These are phyloP conservation scores for Mucor indicus DNA, from an alignment of 371 early-diverging fungal genomes.

Conservation along the genomic window DNA sequence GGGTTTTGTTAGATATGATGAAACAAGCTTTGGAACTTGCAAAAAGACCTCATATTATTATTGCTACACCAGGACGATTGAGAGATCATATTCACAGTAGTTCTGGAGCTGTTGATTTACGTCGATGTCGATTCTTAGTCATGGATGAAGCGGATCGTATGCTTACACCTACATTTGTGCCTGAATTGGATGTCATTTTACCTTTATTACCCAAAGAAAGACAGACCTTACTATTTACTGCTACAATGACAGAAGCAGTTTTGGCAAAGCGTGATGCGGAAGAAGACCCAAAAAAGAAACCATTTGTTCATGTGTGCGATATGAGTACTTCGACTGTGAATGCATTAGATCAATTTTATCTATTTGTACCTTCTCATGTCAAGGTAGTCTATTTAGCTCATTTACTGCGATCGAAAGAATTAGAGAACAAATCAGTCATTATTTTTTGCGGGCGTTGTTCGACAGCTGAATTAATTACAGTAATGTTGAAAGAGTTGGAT, in stretches of 20 bases:
- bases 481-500: constrained; percentile 86
- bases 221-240: constrained; percentile 93
- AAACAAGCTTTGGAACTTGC: constrained; percentile 85
- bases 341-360: constrained; percentile 85
- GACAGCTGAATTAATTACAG: constrained; percentile 78
- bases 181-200: constrained; percentile 83
- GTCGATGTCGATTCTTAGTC: constrained; percentile 68
- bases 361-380: constrained; percentile 93
- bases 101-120: constrained; percentile 60
- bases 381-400: constrained; percentile 87
- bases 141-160: constrained; percentile 99
- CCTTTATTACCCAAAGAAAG: constrained; percentile 74
- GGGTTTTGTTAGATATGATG: constrained; percentile 91
- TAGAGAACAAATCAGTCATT: constrained; percentile 78
- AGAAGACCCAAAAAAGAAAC: constrained; percentile 46
- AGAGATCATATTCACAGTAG: constrained; percentile 89
- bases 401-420: constrained; percentile 68
- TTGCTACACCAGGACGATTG: constrained; percentile 98
- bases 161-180: constrained; percentile 77
- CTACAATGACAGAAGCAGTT: constrained; percentile 92
- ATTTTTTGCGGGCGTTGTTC: constrained; percentile 88
- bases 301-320: constrained; percentile 83
- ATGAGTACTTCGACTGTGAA: constrained; percentile 79
- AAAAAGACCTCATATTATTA: constrained; percentile 90
- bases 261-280: constrained; percentile 52